A percentile compares a stretch with the other conserved stretches of the same genome.
Evolutionary conservation across 192 early-diverging fungal genomes (phyloP).

Genomic region (Funneliformis geosporum): DNA sequence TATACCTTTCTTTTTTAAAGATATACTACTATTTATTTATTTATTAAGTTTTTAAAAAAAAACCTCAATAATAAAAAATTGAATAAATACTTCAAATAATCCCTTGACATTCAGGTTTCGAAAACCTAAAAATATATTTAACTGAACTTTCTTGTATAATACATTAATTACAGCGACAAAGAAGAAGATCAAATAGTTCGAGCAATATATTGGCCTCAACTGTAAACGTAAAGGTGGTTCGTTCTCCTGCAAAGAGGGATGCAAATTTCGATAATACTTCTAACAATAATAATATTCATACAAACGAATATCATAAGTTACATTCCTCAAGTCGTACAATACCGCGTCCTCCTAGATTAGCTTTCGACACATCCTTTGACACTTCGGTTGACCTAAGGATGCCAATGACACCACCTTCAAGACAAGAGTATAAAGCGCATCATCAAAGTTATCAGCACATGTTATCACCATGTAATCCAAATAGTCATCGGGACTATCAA

Average conservation of each 20-base stretch:
- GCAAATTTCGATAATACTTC: neutral
- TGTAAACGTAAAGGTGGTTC: slow-evolving; percentile 10
- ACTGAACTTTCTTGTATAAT: too few relatives aligned
- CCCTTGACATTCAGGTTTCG: too few relatives aligned
- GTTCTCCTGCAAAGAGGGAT: slow-evolving; percentile 18
- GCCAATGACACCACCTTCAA: slow-evolving; percentile 21
- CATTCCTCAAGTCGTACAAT: neutral
- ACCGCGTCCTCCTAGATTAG: slow-evolving; percentile 23
- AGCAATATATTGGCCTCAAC: neutral
- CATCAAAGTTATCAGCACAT: neutral
- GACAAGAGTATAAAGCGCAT: neutral
- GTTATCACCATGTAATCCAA: neutral
- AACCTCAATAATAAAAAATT: too few relatives aligned
- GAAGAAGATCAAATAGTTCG: slow-evolving; percentile 33
- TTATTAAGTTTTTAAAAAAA: too few relatives aligned
- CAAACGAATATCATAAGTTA: neutral
- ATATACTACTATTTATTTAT: too few relatives aligned
- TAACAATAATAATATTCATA: neutral
- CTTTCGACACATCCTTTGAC: neutral
- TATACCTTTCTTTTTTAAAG: too few relatives aligned
- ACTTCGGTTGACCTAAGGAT: neutral
- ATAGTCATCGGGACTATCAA: neutral
- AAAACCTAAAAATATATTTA: too few relatives aligned
- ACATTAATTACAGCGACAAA: slow-evolving; percentile 6
- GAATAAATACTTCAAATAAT: too few relatives aligned